Conservation (phyloP, 352 stramenopile species). For the Achlya hypogyna region DNA sequence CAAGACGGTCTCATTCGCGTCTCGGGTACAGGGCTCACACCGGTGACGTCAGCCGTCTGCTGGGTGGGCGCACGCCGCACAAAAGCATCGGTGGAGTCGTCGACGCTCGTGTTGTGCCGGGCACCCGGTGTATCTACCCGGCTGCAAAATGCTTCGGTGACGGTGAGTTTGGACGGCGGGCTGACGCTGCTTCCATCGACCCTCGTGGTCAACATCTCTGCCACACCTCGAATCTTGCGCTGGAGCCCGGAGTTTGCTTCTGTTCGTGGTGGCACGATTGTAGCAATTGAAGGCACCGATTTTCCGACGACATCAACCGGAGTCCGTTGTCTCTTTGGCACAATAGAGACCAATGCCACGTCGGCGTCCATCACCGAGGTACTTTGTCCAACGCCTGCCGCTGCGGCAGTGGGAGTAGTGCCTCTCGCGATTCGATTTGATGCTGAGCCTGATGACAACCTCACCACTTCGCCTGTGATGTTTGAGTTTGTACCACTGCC, state of each 20-base stretch:
- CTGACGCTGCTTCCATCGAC: not conserved
- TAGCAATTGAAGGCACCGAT: not conserved
- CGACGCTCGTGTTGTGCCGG: not conserved
- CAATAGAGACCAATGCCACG: not conserved
- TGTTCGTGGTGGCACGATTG: not conserved
- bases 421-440: not conserved
- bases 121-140: not conserved
- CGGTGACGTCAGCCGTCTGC: not conserved
- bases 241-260: not conserved
- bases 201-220: not conserved
- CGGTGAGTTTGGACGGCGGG: not conserved
- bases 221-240: not conserved
- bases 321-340: not conserved
- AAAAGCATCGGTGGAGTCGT: not conserved
- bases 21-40: not conserved
- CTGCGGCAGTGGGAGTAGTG: not conserved
- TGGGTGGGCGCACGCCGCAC: not conserved
- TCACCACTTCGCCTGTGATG: not conserved
- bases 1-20: not conserved
- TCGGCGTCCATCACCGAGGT: not conserved
- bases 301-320: not conserved
- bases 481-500: not conserved
- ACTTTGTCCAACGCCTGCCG: not conserved
- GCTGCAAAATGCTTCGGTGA: not conserved
- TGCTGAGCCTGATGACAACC: not conserved